Evolutionary conservation across 2,329 filamentous ascomycete genomes (phyloP).

Genomic region (Epichloe bromicola): DNA sequence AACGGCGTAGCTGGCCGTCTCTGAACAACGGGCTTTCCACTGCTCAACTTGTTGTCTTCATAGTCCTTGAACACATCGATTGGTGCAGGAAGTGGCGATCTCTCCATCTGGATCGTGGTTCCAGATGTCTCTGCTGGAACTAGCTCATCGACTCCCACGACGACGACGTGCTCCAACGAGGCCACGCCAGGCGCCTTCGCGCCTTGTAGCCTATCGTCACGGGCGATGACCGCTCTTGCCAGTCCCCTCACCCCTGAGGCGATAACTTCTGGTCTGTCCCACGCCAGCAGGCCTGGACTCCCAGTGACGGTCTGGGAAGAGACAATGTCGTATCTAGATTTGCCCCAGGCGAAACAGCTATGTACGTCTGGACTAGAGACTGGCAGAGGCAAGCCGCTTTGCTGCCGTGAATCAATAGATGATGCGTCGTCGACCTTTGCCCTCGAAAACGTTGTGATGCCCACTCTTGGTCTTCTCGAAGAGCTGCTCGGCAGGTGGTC

Average conservation of each 20-base stretch:
- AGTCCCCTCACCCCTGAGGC: slow-evolving; percentile 27
- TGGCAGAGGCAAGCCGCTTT: slow-evolving; percentile 9
- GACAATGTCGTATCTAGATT: slow-evolving; percentile 28
- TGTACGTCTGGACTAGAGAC: slow-evolving; percentile 19
- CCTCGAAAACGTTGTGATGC: slow-evolving; percentile 34
- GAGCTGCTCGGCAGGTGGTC: slow-evolving; percentile 12
- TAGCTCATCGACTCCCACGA: slow-evolving; percentile 11
- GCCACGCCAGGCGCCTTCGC: slow-evolving; percentile 13
- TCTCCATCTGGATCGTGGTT: slow-evolving; percentile 1
- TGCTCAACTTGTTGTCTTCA: not conserved
- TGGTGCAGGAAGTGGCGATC: not conserved
- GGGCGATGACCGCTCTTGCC: slow-evolving; percentile 24
- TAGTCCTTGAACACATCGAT: not conserved
- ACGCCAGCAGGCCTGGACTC: slow-evolving; percentile 31
- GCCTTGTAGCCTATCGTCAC: slow-evolving; percentile 24
- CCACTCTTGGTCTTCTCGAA: slow-evolving; percentile 24
- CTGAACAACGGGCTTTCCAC: not conserved
- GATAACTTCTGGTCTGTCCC: slow-evolving; percentile 35
- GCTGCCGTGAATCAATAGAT: not conserved
- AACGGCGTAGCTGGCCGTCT: slow-evolving; percentile 1
- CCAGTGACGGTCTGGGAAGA: slow-evolving; percentile 26
- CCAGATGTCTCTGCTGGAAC: slow-evolving; percentile 11
- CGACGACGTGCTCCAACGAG: slow-evolving; percentile 24
- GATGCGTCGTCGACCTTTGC: slow-evolving; percentile 13
- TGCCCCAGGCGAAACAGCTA: slow-evolving; percentile 36